Conservation (phyloP, 768 basidiomycete species). For the Paxillus ammoniavirescens region DNA sequence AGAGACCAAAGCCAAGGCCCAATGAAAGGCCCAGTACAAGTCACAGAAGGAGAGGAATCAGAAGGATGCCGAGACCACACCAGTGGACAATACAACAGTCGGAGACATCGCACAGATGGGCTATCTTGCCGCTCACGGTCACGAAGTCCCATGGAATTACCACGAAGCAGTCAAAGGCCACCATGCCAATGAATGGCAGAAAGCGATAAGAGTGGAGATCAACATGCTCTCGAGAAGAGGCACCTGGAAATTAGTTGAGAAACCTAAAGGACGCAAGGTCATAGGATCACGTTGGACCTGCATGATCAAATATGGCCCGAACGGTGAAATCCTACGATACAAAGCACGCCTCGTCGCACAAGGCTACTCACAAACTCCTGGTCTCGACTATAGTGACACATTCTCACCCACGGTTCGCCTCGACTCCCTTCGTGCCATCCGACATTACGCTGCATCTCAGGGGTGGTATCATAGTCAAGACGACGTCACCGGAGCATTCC, state of each 20-base stretch:
- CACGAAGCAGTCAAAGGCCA: no score
- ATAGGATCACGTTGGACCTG: constrained; percentile 4
- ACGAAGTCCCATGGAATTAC: neutral
- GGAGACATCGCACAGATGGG: neutral
- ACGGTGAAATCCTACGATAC: neutral
- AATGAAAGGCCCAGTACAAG: neutral
- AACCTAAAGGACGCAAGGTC: neutral
- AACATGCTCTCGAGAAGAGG: no score
- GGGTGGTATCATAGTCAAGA: constrained; percentile 8
- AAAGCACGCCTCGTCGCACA: constrained; percentile 19
- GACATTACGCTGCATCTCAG: constrained; percentile 9
- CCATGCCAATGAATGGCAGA: no score
- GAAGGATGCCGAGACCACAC: neutral
- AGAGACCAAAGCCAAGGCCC: neutral
- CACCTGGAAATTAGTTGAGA: constrained; percentile 8
- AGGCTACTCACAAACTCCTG: constrained; percentile 38
- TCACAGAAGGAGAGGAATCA: neutral
- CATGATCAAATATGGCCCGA: neutral
- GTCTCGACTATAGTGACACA: constrained; percentile 36
- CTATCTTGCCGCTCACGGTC: no score
- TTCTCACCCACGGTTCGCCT: constrained; percentile 26
- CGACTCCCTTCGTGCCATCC: constrained; percentile 20
- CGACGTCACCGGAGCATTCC: constrained; percentile 7
- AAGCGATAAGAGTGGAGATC: no score
- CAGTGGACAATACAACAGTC: neutral